phyloP scores from a whole-genome alignment of 1,284 basidiomycete genomes.

The Fereydounia khargensis region DNA sequence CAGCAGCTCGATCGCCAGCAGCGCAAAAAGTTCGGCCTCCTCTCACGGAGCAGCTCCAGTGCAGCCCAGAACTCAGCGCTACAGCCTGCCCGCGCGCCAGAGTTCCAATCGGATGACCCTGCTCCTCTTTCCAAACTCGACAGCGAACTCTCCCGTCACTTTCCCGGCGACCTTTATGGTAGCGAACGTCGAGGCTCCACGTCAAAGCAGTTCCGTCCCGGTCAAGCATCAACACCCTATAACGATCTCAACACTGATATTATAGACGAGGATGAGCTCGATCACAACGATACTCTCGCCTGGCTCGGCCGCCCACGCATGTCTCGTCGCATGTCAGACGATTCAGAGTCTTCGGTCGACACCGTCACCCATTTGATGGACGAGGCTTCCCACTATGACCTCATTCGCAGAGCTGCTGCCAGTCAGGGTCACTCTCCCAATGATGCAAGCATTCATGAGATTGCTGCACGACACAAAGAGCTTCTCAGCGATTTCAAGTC shows the following conservation, averaged over 20 bases:
- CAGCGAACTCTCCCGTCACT: slow-evolving; percentile 11
- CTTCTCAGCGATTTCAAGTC: slow-evolving; percentile 9
- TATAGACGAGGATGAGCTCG: no score
- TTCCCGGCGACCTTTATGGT: slow-evolving; percentile 26
- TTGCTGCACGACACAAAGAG: slow-evolving; percentile 8
- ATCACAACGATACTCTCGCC: no score
- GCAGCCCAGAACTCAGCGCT: no score
- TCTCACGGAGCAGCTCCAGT: no score
- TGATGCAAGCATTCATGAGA: slow-evolving; percentile 12
- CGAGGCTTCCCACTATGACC: slow-evolving; percentile 26
- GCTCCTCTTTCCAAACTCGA: background rate
- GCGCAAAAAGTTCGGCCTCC: no score
- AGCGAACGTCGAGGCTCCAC: background rate
- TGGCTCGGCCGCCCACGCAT: no score
- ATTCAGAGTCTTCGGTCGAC: slow-evolving; percentile 30
- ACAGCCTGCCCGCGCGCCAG: no score
- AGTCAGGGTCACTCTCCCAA: slow-evolving; percentile 11
- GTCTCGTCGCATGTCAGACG: no score
- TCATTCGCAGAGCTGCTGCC: slow-evolving; percentile 8
- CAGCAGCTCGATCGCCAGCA: no score
- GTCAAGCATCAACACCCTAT: background rate
- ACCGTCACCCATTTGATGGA: slow-evolving; percentile 21
- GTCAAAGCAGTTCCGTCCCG: background rate
- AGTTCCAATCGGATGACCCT: no score
- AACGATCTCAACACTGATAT: no score